Evolutionary conservation across 257 asterid species (phyloP).

Genomic region (Scutellaria baicalensis): DNA sequence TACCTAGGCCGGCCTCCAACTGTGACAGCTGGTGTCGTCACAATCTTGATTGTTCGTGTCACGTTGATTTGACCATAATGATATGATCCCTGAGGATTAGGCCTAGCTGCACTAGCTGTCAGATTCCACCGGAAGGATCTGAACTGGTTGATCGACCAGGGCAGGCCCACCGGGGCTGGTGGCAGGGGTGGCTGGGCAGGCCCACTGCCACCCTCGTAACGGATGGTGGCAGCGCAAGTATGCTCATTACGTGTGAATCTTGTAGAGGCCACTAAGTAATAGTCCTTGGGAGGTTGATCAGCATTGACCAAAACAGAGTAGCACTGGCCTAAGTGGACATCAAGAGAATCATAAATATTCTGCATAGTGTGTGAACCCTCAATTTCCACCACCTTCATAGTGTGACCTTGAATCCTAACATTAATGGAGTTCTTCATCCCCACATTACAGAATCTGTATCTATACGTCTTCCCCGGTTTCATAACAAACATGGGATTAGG

Average conservation of each 20-base stretch:
- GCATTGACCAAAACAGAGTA: conserved; percentile 47
- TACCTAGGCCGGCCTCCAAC: conserved; percentile 38
- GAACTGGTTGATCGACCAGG: conserved; percentile 61
- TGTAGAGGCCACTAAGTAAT: conserved; percentile 49
- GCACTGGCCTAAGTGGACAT: conserved; percentile 59
- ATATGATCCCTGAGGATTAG: conserved; percentile 70
- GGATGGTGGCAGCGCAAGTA: conserved; percentile 32
- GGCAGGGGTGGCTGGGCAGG: conserved; percentile 45
- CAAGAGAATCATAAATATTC: conserved; percentile 44
- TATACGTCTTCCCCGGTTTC: conserved; percentile 40
- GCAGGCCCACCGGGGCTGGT: conserved; percentile 30
- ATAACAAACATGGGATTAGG: conserved; percentile 37
- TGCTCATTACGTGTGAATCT: conserved; percentile 32
- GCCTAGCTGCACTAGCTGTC: conserved; percentile 70
- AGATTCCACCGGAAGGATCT: conserved; percentile 54
- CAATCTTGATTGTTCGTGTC: conserved; percentile 48
- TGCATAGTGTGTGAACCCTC: conserved; percentile 63
- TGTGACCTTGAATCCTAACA: conserved; percentile 47
- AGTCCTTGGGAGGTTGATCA: conserved; percentile 42
- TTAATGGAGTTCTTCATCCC: conserved; percentile 53
- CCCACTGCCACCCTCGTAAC: conserved; percentile 29
- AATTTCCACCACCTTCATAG: conserved; percentile 49
- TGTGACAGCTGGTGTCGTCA: conserved; percentile 1
- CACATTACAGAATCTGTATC: conserved; percentile 49
- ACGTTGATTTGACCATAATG: conserved; percentile 59